Base-by-base conservation (phyloP, 1,139 yeast genomes). In the Ogataea hybrid region DNA sequence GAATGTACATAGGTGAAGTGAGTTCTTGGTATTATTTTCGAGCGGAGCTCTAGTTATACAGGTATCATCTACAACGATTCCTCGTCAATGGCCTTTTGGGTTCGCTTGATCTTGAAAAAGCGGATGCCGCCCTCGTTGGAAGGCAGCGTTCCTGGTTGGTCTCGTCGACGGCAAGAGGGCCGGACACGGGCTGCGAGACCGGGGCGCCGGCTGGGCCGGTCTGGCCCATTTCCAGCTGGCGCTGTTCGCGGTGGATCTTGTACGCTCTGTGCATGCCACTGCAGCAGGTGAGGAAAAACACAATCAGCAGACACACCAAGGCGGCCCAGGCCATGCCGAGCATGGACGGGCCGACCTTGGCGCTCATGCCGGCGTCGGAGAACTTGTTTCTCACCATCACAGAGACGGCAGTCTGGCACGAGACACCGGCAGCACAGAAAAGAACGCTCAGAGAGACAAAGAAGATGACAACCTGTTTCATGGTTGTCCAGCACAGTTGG, bases 61-160 rank as follows among this genome's bases (percentile, higher is more conserved):
- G 35, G 35, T 28, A 14, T 32, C 21, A 20, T 32, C 50, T 35
- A 56, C 27, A 53, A 47, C 8, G 61, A 57, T 32, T 56, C 60
- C 36, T 55, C 58, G 39, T 58, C 62, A 20, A 39, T 52, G 28
- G 47, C 51, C 36, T 57, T 54, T 33, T 49, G 51, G 25, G 44
- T 79, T 70, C 88, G 81, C 68, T 82, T 81, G 48, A 84, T 81
- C 59, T 81, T 82, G 71, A 84, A 84, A 67, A 84, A 84, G 64
- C 86, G 80, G 56, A 84, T 83, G 42, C 90, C 92, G 37, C 84
- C 81, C 53, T 76, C 77, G 35, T 56, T 58, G 17, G 50, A 39
- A 39, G 51, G 45, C 28, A 48, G 41, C 15, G 51, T 32, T 18
- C 48, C 31, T 47, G 50, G 35, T 43, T 32, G 27, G 29, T 11